phyloP scores from a whole-genome alignment of 108 stramenopile species.

The Skeletonema menzelii region DNA sequence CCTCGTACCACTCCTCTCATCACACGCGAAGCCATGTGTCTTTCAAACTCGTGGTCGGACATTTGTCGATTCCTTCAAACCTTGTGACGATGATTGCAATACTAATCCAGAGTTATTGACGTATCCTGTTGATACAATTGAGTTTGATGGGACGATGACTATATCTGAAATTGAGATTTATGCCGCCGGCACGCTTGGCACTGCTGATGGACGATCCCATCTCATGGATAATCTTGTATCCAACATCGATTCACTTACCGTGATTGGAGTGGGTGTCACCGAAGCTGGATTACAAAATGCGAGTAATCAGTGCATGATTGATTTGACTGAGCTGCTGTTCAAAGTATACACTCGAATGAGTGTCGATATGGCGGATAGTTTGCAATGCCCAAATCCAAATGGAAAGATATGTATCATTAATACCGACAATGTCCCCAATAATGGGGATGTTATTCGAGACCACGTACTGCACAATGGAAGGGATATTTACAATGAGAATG shows the following conservation, averaged over 20 bases:
- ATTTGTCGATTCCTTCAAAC: conserved; percentile 64
- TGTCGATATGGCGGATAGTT: not conserved
- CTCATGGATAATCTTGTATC: conserved; percentile 28
- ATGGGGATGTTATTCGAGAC: conserved; percentile 66
- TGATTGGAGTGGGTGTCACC: conserved; percentile 87
- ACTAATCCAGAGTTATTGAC: not conserved
- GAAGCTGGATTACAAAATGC: conserved; percentile 81
- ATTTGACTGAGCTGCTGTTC: conserved; percentile 65
- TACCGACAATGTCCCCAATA: conserved; percentile 90
- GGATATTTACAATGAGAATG: conserved; percentile 1
- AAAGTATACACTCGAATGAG: not conserved
- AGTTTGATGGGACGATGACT: conserved; percentile 47
- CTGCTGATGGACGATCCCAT: conserved; percentile 47
- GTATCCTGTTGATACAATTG: conserved; percentile 75
- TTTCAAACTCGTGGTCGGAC: conserved; percentile 78
- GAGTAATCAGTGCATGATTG: conserved; percentile 63
- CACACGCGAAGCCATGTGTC: conserved; percentile 43
- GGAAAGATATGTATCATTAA: conserved; percentile 69
- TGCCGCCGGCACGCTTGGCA: conserved; percentile 75
- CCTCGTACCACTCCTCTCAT: conserved; percentile 71
- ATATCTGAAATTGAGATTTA: conserved; percentile 48
- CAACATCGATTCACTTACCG: conserved; percentile 32
- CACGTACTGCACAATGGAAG: conserved; percentile 62
- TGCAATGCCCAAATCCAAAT: conserved; percentile 21
- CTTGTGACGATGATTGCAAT: not conserved